A percentile compares a stretch with the other conserved stretches of the same genome.
Evolutionary conservation across 169 alveolate genomes (phyloP).

Genomic region (Eimeria praecox): DNA sequence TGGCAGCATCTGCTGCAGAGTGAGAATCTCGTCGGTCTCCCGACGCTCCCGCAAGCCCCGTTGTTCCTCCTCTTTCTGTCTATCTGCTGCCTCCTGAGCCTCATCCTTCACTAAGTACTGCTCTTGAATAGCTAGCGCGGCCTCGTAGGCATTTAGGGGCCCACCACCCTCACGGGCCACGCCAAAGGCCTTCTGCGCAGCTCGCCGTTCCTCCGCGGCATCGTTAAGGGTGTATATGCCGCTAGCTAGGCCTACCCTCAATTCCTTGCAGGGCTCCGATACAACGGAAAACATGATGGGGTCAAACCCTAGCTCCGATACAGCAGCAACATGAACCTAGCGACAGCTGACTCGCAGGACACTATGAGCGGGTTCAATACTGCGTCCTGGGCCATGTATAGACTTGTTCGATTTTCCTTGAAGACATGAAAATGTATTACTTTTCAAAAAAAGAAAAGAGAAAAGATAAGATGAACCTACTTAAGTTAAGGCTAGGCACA

Average conservation of each 20-base stretch:
- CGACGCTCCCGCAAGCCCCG: background rate
- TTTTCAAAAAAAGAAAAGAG: background rate
- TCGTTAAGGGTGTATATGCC: slow-evolving; percentile 24
- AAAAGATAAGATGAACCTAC: background rate
- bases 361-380: background rate
- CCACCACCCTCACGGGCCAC: background rate
- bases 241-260: slow-evolving; percentile 12
- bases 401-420: background rate
- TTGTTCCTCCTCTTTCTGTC: slow-evolving; percentile 26
- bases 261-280: background rate
- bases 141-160: slow-evolving; percentile 25
- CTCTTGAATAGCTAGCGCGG: slow-evolving; percentile 26
- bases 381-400: background rate
- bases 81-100: background rate
- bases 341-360: background rate
- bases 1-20: slow-evolving; percentile 34
- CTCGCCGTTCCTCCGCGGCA: slow-evolving; percentile 35
- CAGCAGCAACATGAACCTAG: background rate
- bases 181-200: background rate
- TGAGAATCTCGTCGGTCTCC: slow-evolving; percentile 34
- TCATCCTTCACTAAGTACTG: slow-evolving; percentile 22
- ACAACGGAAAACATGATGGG: slow-evolving; percentile 8
- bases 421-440: background rate
- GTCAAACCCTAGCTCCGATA: background rate
- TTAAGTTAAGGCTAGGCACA: background rate